These are phyloP conservation scores for Glomus cerebriforme DNA, from an alignment of 192 early-diverging fungal genomes.

Conservation along the genomic window DNA sequence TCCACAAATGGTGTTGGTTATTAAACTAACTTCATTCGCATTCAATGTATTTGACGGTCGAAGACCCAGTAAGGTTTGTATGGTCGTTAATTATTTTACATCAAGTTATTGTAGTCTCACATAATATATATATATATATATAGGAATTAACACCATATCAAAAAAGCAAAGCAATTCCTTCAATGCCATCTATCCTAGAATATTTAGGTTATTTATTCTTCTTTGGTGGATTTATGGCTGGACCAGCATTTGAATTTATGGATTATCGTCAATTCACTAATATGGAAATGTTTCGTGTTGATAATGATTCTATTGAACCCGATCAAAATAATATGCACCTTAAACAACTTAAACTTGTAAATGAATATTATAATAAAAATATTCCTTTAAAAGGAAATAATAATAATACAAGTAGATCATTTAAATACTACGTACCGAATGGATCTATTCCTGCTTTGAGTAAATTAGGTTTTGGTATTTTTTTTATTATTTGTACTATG, in stretches of 20 bases:
- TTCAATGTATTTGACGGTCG: conserved; percentile 83
- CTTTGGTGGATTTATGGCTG: conserved; percentile 82
- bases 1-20: conserved; percentile 94
- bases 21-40: conserved; percentile 87
- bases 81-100: neutral
- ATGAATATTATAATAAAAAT: neutral
- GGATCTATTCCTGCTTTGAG: conserved; percentile 19
- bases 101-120: neutral
- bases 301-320: neutral
- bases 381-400: too few relatives aligned
- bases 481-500: neutral
- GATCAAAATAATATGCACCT: neutral
- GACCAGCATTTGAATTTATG: conserved; percentile 81
- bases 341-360: conserved; percentile 4
- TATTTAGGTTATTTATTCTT: conserved; percentile 90
- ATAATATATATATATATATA: neutral
- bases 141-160: conserved; percentile 71
- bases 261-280: conserved; percentile 57
- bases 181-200: conserved; percentile 69
- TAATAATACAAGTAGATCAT: neutral
- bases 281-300: conserved; percentile 39
- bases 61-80: conserved; percentile 39
- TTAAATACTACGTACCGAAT: conserved; percentile 15
- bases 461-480: conserved; percentile 10
- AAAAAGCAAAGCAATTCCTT: conserved; percentile 56